Conservation (phyloP, 1,284 basidiomycete genomes). For the Rhizoctonia solani region DNA sequence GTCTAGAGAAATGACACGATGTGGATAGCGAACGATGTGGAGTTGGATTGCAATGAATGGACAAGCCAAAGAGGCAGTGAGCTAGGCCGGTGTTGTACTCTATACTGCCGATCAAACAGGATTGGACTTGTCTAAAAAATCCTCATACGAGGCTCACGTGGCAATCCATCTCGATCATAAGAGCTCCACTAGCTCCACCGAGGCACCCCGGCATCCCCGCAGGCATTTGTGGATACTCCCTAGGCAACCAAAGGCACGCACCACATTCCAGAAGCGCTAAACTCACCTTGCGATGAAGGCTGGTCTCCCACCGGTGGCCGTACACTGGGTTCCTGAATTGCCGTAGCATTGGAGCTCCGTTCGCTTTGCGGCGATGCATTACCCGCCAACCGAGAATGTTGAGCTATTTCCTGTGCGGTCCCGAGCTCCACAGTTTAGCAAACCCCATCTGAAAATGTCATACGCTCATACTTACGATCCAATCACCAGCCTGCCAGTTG, state of each 20-base stretch:
- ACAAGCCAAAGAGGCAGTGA: constrained; percentile 1
- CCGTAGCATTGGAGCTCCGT: constrained; percentile 16
- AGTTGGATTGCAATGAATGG: constrained; percentile 20
- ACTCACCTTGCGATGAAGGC: background rate
- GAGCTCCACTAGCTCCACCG: background rate
- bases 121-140: background rate
- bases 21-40: background rate
- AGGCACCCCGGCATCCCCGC: background rate
- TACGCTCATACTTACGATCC: constrained; percentile 25
- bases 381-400: background rate
- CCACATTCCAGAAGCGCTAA: background rate
- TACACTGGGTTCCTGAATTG: constrained; percentile 27
- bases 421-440: background rate
- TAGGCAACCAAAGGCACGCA: background rate
- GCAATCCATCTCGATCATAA: no score
- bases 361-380: constrained; percentile 1
- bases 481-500: constrained; percentile 3
- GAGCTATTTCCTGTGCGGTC: background rate
- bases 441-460: constrained; percentile 1
- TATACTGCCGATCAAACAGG: background rate
- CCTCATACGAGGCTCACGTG: background rate
- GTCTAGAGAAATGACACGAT: constrained; percentile 2
- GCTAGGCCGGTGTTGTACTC: background rate
- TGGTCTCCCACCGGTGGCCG: constrained; percentile 5
- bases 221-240: background rate